phyloP scores from a whole-genome alignment of 768 basidiomycete genomes.

The Kondoa subrosea region DNA sequence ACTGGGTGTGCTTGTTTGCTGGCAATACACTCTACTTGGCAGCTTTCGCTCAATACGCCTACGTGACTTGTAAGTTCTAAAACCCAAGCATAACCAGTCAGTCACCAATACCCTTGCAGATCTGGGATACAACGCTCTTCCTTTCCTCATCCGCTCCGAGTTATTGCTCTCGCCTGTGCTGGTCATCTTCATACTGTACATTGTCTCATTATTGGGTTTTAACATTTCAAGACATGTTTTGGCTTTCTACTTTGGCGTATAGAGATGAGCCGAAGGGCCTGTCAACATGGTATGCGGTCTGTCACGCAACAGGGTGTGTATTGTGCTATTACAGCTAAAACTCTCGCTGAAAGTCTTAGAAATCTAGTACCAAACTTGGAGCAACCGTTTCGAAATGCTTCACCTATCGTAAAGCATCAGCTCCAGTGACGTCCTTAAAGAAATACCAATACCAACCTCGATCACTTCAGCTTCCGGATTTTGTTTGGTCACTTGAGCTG shows the following conservation, averaged over 20 bases:
- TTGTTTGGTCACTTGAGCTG: not conserved
- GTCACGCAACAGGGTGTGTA: not conserved
- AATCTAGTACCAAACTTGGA: not conserved
- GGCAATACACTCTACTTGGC: constrained; percentile 82
- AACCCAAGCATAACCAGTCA: not conserved
- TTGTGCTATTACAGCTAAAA: not conserved
- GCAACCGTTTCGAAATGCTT: constrained; percentile 7
- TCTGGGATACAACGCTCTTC: constrained; percentile 45
- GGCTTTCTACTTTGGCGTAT: constrained; percentile 51
- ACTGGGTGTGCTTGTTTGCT: constrained; percentile 85
- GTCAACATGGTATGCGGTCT: not conserved
- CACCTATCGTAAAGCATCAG: not conserved
- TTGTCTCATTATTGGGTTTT: constrained; percentile 73
- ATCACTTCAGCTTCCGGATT: not conserved
- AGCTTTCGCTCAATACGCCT: constrained; percentile 62
- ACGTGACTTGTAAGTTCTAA: constrained; percentile 43
- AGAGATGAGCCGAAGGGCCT: not conserved
- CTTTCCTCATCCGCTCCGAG: constrained; percentile 79
- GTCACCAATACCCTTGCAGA: constrained; percentile 10
- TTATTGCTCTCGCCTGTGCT: constrained; percentile 77
- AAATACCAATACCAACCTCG: not conserved
- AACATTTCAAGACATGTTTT: constrained; percentile 75
- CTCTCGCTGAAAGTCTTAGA: not conserved
- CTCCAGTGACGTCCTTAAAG: not conserved
- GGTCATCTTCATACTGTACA: constrained; percentile 68